A percentile compares a stretch with the other conserved stretches of the same genome.
phyloP scores from a whole-genome alignment of 495 filamentous ascomycete species.

The Penicillium parvum region DNA sequence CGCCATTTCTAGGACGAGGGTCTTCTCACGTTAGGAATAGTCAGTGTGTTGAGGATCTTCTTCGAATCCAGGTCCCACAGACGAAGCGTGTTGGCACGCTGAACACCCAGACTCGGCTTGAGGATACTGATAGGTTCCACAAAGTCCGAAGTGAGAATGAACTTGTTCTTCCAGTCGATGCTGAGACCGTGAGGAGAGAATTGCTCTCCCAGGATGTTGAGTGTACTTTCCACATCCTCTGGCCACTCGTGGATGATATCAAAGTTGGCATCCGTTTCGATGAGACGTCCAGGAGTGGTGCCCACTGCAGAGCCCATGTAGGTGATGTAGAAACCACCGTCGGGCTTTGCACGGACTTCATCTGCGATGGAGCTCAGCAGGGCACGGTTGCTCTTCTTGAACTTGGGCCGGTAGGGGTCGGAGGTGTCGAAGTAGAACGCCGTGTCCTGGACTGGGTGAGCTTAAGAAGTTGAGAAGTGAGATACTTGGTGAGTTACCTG shows the following conservation, averaged over 20 bases:
- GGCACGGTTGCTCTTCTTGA: constrained; percentile 55
- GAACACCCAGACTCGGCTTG: constrained; percentile 52
- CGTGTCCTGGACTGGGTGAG: constrained; percentile 42
- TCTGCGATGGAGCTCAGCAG: constrained; percentile 55
- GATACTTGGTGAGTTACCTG: constrained; percentile 24
- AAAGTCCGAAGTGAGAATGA: constrained; percentile 59
- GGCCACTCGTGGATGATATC: constrained; percentile 61
- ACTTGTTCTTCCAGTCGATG: constrained; percentile 53
- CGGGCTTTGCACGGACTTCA: constrained; percentile 62
- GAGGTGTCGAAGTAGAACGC: constrained; percentile 59
- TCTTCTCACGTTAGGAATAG: constrained; percentile 51
- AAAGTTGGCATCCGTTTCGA: constrained; percentile 56
- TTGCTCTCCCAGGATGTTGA: constrained; percentile 55
- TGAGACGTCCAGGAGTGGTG: constrained; percentile 54
- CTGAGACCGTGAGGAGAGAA: constrained; percentile 58
- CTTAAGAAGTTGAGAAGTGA: not conserved
- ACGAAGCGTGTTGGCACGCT: constrained; percentile 51
- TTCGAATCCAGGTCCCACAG: constrained; percentile 52
- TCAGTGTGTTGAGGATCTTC: constrained; percentile 57
- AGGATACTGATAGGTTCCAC: constrained; percentile 56
- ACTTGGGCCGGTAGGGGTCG: constrained; percentile 54
- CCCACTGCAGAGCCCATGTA: constrained; percentile 55
- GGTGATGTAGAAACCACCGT: constrained; percentile 60
- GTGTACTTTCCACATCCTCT: constrained; percentile 43
- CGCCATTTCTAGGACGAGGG: not conserved